phyloP scores from a whole-genome alignment of 352 stramenopile genomes.

The Saprolegnia parasitica region DNA sequence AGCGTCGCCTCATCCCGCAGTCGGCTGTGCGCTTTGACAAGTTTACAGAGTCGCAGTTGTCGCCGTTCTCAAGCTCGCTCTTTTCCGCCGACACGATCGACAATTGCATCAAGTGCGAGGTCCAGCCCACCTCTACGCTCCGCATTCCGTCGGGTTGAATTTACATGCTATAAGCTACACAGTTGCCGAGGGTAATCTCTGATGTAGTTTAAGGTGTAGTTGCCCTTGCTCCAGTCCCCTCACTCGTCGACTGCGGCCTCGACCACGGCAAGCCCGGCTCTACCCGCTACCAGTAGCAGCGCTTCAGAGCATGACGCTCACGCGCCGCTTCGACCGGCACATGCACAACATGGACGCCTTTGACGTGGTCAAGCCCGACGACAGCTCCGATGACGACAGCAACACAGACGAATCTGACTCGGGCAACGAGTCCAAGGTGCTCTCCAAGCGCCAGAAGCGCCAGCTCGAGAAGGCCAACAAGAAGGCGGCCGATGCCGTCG shows the following conservation, averaged over 20 bases:
- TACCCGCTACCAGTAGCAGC: conserved; percentile 93
- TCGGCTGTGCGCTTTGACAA: conserved; percentile 40
- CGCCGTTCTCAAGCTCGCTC: conserved; percentile 35
- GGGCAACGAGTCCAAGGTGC: conserved; percentile 40
- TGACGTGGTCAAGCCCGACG: conserved; percentile 88
- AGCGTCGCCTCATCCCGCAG: conserved; percentile 60
- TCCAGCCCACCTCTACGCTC: conserved; percentile 46
- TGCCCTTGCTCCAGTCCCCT: no score
- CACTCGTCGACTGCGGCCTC: conserved; percentile 96
- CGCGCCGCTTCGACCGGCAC: conserved; percentile 98
- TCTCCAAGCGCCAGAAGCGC: conserved; percentile 81
- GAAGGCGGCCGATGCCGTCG: conserved; percentile 65
- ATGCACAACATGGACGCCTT: conserved; percentile 99
- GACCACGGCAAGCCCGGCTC: conserved; percentile 94
- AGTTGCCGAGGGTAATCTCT: no score
- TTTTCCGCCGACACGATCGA: conserved; percentile 67
- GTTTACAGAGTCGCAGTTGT: conserved; percentile 54
- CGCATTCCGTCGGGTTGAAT: conserved; percentile 69
- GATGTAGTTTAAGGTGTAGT: no score
- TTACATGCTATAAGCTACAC: conserved; percentile 67
- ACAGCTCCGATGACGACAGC: conserved; percentile 46
- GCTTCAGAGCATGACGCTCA: conserved; percentile 96
- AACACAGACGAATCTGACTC: conserved; percentile 56
- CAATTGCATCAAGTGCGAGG: conserved; percentile 64
- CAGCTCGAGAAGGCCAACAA: conserved; percentile 68